A percentile compares a stretch with the other conserved stretches of the same genome.
These are phyloP conservation scores for Fraxinus cuspidata DNA, from an alignment of 257 asterid species.

Conservation along the genomic window DNA sequence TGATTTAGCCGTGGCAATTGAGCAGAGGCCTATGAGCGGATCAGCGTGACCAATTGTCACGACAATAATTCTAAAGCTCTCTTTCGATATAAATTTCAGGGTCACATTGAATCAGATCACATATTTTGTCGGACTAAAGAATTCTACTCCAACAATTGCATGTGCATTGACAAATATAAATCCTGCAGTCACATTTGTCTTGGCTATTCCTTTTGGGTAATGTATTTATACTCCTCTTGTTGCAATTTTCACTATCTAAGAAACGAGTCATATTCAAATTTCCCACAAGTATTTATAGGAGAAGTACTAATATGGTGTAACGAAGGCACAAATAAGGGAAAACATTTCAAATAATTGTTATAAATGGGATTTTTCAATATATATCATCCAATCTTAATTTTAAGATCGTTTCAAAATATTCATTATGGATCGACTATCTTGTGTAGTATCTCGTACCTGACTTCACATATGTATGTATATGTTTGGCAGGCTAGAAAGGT, in stretches of 20 bases:
- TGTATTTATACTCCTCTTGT: neutral
- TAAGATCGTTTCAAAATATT: too few species aligned
- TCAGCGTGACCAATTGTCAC: neutral
- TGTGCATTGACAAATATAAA: constrained; percentile 75
- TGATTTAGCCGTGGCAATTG: too few species aligned
- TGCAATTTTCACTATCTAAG: too few species aligned
- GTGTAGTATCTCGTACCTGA: neutral
- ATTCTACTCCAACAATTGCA: constrained; percentile 87
- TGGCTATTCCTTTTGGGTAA: constrained; percentile 82
- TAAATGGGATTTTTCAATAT: too few species aligned
- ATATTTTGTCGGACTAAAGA: constrained; percentile 79
- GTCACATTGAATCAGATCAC: constrained; percentile 80
- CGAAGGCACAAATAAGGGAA: too few species aligned
- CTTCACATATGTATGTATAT: neutral
- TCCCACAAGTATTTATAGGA: too few species aligned
- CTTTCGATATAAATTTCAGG: constrained; percentile 41
- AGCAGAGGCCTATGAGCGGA: too few species aligned
- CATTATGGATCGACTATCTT: too few species aligned
- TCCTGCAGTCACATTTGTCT: constrained; percentile 83
- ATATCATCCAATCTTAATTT: neutral
- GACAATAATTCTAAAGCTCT: neutral
- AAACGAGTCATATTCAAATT: too few species aligned
- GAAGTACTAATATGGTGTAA: too few species aligned
- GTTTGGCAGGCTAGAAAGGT: constrained; percentile 57
- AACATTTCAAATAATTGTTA: too few species aligned